Evolutionary conservation across 768 basidiomycete species (phyloP), one percentile per base, ranked within the genome.

Genomic region (Kwoniella mangroviensis): DNA sequence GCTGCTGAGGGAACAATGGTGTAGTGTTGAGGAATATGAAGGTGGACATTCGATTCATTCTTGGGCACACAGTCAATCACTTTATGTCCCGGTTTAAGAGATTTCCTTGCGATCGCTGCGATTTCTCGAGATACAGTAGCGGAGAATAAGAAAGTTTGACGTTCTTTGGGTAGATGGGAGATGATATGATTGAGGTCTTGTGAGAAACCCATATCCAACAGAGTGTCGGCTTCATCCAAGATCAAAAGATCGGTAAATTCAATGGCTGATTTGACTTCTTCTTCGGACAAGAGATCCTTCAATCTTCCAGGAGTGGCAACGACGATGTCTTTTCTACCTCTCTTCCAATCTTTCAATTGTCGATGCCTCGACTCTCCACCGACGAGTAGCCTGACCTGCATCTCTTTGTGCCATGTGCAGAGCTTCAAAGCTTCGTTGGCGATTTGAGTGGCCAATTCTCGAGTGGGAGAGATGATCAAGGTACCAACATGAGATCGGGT

Each of bases 81-180:
- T 53, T 81, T 79, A 82, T 93, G 89, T 67, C 89, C 87, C 41
- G 84, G 83, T 24, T 88, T 84, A 13, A 96, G 84, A 22, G 88
- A 86, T 21, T 85, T 82, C 3, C 86, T 84, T 0, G 92, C 91
- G 67, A 95, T 86, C 76, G 91, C 87, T 53, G 88, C 88, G 71
- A 97, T 90, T 3, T 86, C 86, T 3, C 82, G 85, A 0, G 91
- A 90, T 43, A 95, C 89, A 2, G 93, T 95, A 24, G 94, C 94
- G 15, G 92, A 93, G 84, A 96, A 94, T 66, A 98, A 86, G 84
- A 96, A 90, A 0, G 94, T 96, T 79, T 95, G 94, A n/a, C 93
- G 89, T 63, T 88, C 80, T 21, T 85, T 84, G 9, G 91, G 90
- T n/a, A 95, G 85, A 76, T 85, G 86, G 4, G 84, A 78, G 34